phyloP scores from a whole-genome alignment of 495 filamentous ascomycete species.

The Talaromyces stipitatus region DNA sequence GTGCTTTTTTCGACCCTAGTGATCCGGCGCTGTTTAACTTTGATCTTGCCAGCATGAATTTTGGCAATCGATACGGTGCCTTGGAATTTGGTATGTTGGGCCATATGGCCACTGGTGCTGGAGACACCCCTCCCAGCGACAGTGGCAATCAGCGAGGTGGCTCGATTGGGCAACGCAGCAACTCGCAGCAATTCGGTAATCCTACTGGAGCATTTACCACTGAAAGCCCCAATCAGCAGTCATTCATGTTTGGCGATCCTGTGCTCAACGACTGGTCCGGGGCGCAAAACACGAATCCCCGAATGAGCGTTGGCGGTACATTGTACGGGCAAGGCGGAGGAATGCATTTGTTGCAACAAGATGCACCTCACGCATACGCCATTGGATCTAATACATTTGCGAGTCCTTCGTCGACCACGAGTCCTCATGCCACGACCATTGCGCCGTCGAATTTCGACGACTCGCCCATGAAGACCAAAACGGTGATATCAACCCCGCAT shows the following conservation, averaged over 20 bases:
- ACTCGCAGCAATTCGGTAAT: slow-evolving; percentile 36
- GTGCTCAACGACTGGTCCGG: slow-evolving; percentile 39
- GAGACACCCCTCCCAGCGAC: slow-evolving; percentile 68
- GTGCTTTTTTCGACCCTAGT: slow-evolving; percentile 73
- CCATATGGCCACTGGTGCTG: slow-evolving; percentile 83
- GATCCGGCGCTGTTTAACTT: slow-evolving; percentile 91
- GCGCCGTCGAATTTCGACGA: slow-evolving; percentile 21
- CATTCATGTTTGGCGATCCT: slow-evolving; percentile 42
- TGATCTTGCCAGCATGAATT: slow-evolving; percentile 87
- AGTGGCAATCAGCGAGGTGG: slow-evolving; percentile 36
- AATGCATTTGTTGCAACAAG: slow-evolving; percentile 39
- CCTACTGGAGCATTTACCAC: slow-evolving; percentile 32
- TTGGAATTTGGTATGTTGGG: slow-evolving; percentile 91
- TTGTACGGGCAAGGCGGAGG: slow-evolving; percentile 33
- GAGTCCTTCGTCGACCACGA: slow-evolving; percentile 48
- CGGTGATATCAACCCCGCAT: slow-evolving; percentile 34
- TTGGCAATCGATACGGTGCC: slow-evolving; percentile 90
- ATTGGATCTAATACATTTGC: slow-evolving; percentile 61
- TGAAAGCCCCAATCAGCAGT: slow-evolving; percentile 36
- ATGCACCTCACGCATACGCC: slow-evolving; percentile 59
- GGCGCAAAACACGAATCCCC: slow-evolving; percentile 30
- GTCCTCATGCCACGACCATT: slow-evolving; percentile 36
- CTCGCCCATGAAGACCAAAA: slow-evolving; percentile 14
- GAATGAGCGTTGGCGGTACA: slow-evolving; percentile 30
- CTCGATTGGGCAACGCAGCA: slow-evolving; percentile 39